A percentile compares a stretch with the other conserved stretches of the same genome.
Conservation (phyloP, 345 rosid genomes). For the Boechera retrofracta region DNA sequence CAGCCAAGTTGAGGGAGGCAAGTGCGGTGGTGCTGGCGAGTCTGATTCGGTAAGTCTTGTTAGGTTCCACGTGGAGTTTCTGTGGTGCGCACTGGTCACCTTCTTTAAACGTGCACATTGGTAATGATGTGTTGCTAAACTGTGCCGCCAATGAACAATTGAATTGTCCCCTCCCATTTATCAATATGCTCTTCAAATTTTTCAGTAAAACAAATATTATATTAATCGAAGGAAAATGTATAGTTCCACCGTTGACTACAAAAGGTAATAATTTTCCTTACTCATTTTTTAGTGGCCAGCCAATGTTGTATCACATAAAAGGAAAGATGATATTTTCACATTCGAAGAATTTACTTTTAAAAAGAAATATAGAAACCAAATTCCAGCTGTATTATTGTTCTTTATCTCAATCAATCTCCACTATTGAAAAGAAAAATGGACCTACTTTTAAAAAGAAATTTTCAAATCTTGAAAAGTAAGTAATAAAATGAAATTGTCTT, state of each 20-base stretch:
- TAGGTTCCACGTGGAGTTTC: slow-evolving; percentile 55
- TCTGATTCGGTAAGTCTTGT: slow-evolving; percentile 71
- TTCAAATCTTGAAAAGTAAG: not conserved
- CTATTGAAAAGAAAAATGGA: not conserved
- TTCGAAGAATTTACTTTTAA: not conserved
- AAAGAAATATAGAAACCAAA: not conserved
- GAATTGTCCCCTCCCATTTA: slow-evolving; percentile 89
- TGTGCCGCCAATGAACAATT: slow-evolving; percentile 72
- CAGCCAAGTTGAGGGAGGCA: slow-evolving; percentile 73
- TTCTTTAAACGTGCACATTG: slow-evolving; percentile 58
- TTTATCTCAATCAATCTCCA: slow-evolving; percentile 20
- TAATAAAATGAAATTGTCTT: not conserved
- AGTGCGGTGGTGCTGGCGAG: slow-evolving; percentile 75
- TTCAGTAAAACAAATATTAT: not conserved
- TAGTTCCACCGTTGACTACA: not conserved
- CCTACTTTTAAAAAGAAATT: not conserved
- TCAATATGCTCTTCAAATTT: slow-evolving; percentile 49
- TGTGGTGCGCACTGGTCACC: slow-evolving; percentile 70
- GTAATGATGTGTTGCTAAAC: slow-evolving; percentile 21
- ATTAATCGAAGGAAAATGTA: not conserved
- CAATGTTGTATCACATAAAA: not conserved
- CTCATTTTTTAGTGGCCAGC: not conserved
- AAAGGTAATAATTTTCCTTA: not conserved
- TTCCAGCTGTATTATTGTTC: not conserved
- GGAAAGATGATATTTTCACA: not conserved